phyloP scores from a whole-genome alignment of 23 red algal genomes.

The Gracilaria domingensis region DNA sequence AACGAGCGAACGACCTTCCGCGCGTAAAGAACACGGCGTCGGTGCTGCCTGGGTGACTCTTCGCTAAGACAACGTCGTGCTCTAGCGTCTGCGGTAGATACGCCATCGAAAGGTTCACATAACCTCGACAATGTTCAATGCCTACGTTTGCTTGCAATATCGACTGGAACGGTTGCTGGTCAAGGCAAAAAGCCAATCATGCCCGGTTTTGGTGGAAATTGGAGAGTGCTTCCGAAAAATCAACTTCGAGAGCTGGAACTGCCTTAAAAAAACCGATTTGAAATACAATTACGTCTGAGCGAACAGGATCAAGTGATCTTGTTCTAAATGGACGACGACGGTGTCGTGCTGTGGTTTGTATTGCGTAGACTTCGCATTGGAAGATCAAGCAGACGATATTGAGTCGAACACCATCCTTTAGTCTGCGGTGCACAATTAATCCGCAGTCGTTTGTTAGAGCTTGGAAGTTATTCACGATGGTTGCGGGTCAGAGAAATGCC shows the following conservation, averaged over 20 bases:
- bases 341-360: background rate
- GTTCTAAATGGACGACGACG: background rate
- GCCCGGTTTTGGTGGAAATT: background rate
- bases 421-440: background rate
- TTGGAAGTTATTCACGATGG: conserved; percentile 39
- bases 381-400: too few species aligned
- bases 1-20: background rate
- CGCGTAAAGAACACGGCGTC: background rate
- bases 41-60: background rate
- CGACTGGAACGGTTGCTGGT: too few species aligned
- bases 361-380: too few species aligned
- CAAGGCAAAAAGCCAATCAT: too few species aligned
- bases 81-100: too few species aligned
- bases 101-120: too few species aligned
- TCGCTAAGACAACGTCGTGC: background rate
- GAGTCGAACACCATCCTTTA: too few species aligned
- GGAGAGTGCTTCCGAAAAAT: background rate
- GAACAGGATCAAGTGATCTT: too few species aligned
- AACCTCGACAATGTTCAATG: too few species aligned
- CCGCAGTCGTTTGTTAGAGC: background rate
- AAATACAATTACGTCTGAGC: conserved; percentile 11
- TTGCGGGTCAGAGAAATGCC: conserved; percentile 77
- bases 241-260: too few species aligned
- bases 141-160: too few species aligned
- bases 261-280: conserved; percentile 6